phyloP scores from a whole-genome alignment of 2,329 filamentous ascomycete genomes.

The Shiraia sp. region DNA sequence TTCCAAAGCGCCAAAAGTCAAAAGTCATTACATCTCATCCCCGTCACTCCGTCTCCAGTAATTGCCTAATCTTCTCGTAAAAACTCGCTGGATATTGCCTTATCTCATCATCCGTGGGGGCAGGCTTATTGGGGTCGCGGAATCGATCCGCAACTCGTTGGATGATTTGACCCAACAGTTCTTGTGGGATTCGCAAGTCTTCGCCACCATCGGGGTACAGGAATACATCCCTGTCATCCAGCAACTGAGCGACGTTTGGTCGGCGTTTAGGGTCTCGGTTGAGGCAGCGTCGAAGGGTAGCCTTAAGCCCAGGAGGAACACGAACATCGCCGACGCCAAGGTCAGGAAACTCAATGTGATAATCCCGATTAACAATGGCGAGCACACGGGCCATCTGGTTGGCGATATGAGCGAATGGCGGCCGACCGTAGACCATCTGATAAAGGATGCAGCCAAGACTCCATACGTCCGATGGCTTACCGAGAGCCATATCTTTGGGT shows the following conservation, averaged over 20 bases:
- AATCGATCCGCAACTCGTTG: conserved; percentile 64
- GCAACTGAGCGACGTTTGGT: conserved; percentile 61
- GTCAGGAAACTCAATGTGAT: conserved; percentile 72
- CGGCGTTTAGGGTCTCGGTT: conserved; percentile 61
- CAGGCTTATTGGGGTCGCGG: conserved; percentile 53
- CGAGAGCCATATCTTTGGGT: conserved; percentile 86
- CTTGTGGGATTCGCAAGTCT: conserved; percentile 55
- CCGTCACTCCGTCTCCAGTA: conserved; percentile 35
- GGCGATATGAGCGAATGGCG: conserved; percentile 88
- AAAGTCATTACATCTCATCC: neutral
- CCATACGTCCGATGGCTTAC: conserved; percentile 96
- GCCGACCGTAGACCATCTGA: conserved; percentile 97
- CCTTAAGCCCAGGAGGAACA: conserved; percentile 59
- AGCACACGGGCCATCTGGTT: conserved; percentile 86
- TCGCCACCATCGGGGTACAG: conserved; percentile 60
- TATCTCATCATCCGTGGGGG: conserved; percentile 62
- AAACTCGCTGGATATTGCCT: conserved; percentile 51
- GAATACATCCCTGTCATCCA: conserved; percentile 60
- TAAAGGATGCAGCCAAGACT: conserved; percentile 94
- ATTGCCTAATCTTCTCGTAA: conserved; percentile 51
- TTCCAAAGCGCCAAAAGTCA: conserved; percentile 5
- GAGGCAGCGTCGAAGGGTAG: conserved; percentile 61
- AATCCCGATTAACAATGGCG: conserved; percentile 79
- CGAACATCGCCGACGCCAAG: conserved; percentile 66
- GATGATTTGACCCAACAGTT: conserved; percentile 64